phyloP scores from a whole-genome alignment of 208 protist species.

The Leishmania lainsoni region DNA sequence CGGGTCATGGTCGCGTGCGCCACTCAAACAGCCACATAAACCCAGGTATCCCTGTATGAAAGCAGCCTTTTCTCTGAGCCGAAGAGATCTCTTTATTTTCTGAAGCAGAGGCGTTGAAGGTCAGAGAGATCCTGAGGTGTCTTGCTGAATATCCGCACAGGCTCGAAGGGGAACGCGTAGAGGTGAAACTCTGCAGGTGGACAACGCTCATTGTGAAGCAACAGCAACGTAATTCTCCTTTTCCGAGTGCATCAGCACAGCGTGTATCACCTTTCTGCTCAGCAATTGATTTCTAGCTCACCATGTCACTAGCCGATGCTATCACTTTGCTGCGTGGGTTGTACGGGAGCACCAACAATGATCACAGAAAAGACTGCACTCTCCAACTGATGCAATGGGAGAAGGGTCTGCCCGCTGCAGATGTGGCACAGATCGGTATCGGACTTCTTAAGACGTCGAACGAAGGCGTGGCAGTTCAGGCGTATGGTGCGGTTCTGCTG shows the following conservation, averaged over 20 bases:
- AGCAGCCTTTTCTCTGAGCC: neutral
- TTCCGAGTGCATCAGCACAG: neutral
- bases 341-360: constrained; percentile 57
- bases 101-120: neutral
- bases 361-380: constrained; percentile 35
- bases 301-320: constrained; percentile 35
- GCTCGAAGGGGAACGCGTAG: neutral
- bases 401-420: constrained; percentile 37
- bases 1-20: neutral
- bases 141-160: neutral
- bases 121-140: neutral
- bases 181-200: neutral
- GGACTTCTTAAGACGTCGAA: constrained; percentile 50
- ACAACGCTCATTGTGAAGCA: too few relatives aligned
- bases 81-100: neutral
- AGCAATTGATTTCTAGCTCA: neutral
- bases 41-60: neutral
- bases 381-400: constrained; percentile 59
- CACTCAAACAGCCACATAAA: neutral
- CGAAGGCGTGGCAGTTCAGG: constrained; percentile 61
- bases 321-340: constrained; percentile 40
- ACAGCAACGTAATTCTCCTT: neutral
- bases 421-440: constrained; percentile 50
- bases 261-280: neutral
- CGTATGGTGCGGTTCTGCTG: constrained; percentile 82